Conservation (phyloP, 208 protist genomes). For the Leishmania turanica region DNA sequence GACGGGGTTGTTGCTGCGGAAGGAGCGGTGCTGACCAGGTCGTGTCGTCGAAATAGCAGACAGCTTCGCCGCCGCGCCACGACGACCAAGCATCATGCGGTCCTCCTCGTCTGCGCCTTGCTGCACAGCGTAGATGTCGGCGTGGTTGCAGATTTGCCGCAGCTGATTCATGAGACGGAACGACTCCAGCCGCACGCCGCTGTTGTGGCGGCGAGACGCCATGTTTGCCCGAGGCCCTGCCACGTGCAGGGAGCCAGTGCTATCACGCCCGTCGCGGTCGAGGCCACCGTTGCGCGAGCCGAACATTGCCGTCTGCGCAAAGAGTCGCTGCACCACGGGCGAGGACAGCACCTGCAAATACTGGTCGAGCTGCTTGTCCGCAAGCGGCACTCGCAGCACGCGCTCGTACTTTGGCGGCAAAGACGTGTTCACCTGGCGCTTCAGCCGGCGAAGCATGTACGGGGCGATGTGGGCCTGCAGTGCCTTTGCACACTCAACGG, state of each 20-base stretch:
- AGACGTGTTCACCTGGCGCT: slow-evolving; percentile 90
- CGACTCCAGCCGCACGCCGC: slow-evolving; percentile 54
- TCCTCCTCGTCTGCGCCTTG: slow-evolving; percentile 39
- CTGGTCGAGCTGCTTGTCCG: slow-evolving; percentile 85
- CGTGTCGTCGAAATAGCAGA: slow-evolving; percentile 3
- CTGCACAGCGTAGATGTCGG: slow-evolving; percentile 68
- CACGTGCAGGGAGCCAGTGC: slow-evolving; percentile 59
- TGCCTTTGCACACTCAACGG: slow-evolving; percentile 94
- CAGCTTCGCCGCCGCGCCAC: slow-evolving; percentile 5
- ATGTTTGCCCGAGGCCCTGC: slow-evolving; percentile 58
- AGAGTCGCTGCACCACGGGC: slow-evolving; percentile 68
- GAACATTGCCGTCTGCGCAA: slow-evolving; percentile 38
- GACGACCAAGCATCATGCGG: slow-evolving; percentile 15
- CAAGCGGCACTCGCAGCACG: slow-evolving; percentile 96
- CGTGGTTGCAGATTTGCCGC: slow-evolving; percentile 86
- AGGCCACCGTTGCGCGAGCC: slow-evolving; percentile 39
- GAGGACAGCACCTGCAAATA: slow-evolving; percentile 93
- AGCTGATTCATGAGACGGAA: slow-evolving; percentile 74
- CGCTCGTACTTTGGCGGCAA: slow-evolving; percentile 97
- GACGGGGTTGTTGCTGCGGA: slow-evolving; percentile 76
- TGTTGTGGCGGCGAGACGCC: slow-evolving; percentile 30
- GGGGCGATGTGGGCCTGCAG: slow-evolving; percentile 95
- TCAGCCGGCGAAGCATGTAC: slow-evolving; percentile 96
- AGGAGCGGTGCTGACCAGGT: slow-evolving; percentile 23
- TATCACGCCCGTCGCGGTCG: slow-evolving; percentile 62